A percentile compares a stretch with the other conserved stretches of the same genome.
phyloP scores from a whole-genome alignment of 1,284 basidiomycete genomes.

The Cryptococcus hybrid region DNA sequence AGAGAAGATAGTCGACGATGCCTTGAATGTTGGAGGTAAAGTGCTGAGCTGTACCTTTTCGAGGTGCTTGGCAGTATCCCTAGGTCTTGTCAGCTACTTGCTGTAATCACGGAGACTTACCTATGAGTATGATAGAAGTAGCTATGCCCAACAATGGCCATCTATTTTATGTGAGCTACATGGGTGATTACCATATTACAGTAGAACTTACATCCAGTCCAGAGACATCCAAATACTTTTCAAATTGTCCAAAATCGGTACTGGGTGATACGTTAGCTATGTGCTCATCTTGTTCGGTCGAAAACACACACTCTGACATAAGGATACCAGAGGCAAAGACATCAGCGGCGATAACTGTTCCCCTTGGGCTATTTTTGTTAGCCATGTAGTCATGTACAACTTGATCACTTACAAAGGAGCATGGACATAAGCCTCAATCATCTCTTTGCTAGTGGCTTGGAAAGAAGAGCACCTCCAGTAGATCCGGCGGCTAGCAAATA shows the following conservation, averaged over 20 bases:
- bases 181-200: not conserved
- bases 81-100: constrained; percentile 6
- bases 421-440: constrained; percentile 86
- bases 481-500: constrained; percentile 69
- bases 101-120: constrained; percentile 17
- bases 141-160: constrained; percentile 87
- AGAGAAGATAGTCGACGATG: constrained; percentile 73
- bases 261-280: constrained; percentile 48
- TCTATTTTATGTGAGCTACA: constrained; percentile 54
- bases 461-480: constrained; percentile 88
- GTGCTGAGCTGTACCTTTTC: constrained; percentile 59
- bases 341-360: constrained; percentile 89
- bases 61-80: constrained; percentile 33
- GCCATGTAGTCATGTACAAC: not conserved
- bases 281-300: not conserved
- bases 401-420: constrained; percentile 63
- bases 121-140: constrained; percentile 92
- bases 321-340: constrained; percentile 91
- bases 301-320: constrained; percentile 70
- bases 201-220: constrained; percentile 68
- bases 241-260: constrained; percentile 93
- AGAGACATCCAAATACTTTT: constrained; percentile 81
- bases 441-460: constrained; percentile 91
- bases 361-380: constrained; percentile 65
- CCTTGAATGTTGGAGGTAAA: constrained; percentile 90